Evolutionary conservation across 2,329 filamentous ascomycete genomes (phyloP).

Genomic region (Tolypocladium sp.): DNA sequence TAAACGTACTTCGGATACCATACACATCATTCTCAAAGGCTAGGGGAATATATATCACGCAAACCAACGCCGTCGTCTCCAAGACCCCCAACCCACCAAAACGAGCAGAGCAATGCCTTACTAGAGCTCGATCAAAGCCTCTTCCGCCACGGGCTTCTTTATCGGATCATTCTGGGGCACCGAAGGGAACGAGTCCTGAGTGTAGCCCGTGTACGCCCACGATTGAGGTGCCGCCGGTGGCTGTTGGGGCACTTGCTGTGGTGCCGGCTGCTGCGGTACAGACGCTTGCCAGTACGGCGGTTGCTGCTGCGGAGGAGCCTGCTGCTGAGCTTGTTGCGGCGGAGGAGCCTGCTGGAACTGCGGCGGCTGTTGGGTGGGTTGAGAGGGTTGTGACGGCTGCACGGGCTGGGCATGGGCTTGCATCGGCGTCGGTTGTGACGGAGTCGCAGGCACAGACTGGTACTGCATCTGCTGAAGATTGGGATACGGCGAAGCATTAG

Average conservation of each 20-base stretch:
- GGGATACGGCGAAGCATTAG: conserved; percentile 40
- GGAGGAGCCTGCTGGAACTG: conserved; percentile 3
- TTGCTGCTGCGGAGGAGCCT: conserved; percentile 19
- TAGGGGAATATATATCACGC: neutral
- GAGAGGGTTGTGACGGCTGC: conserved; percentile 18
- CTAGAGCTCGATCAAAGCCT: conserved; percentile 71
- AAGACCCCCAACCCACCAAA: neutral
- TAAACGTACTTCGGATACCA: neutral
- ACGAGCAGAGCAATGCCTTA: neutral
- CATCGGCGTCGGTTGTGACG: conserved; percentile 20
- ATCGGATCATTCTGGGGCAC: conserved; percentile 38
- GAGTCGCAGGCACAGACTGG: conserved; percentile 29
- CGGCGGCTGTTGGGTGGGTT: conserved; percentile 13
- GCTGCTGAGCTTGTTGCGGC: conserved; percentile 18
- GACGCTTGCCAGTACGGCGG: conserved; percentile 27
- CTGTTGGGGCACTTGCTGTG: conserved; percentile 13
- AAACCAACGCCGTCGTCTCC: neutral
- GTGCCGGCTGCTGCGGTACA: conserved; percentile 17
- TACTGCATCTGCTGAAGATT: conserved; percentile 40
- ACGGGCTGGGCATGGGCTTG: conserved; percentile 17
- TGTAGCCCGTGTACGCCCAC: conserved; percentile 41
- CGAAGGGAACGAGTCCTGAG: conserved; percentile 55
- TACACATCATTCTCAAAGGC: neutral
- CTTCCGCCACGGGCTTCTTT: conserved; percentile 51
- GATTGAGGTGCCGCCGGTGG: conserved; percentile 26